Evolutionary conservation across 2,329 filamentous ascomycete genomes (phyloP).

Genomic region (Periconia sp.): DNA sequence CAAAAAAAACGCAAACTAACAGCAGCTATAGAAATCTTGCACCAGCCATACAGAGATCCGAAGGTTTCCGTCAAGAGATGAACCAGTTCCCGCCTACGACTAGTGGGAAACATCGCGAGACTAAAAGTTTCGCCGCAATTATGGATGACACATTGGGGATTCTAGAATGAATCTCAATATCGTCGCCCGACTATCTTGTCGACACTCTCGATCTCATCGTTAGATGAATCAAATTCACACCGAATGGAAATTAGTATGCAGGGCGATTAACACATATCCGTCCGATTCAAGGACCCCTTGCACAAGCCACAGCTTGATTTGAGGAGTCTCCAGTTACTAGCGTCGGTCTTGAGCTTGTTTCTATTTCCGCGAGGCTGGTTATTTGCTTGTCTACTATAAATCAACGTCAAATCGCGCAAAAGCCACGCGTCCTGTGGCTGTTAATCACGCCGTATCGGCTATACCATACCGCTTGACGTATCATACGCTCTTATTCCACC

Average conservation of each 20-base stretch:
- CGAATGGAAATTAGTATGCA: background rate
- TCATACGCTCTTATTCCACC: background rate
- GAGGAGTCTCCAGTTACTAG: background rate
- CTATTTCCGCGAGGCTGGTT: background rate
- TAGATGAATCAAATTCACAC: background rate
- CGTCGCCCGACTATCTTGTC: background rate
- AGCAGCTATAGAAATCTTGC: constrained; percentile 46
- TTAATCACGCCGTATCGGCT: background rate
- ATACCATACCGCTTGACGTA: background rate
- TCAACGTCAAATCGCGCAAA: background rate
- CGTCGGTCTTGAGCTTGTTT: background rate
- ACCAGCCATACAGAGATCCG: constrained; percentile 51
- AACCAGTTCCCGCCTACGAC: constrained; percentile 37
- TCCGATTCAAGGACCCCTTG: background rate
- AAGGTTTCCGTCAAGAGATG: constrained; percentile 41
- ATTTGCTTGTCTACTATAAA: background rate
- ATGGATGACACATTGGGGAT: constrained; percentile 42
- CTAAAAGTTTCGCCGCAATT: constrained; percentile 36
- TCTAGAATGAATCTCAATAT: constrained; percentile 23
- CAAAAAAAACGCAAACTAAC: background rate
- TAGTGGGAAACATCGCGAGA: constrained; percentile 38
- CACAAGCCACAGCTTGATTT: background rate
- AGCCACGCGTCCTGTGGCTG: background rate
- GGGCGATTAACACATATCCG: background rate
- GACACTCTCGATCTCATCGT: background rate